phyloP scores from a whole-genome alignment of 169 alveolate genomes.

The Eimeria sp. region DNA sequence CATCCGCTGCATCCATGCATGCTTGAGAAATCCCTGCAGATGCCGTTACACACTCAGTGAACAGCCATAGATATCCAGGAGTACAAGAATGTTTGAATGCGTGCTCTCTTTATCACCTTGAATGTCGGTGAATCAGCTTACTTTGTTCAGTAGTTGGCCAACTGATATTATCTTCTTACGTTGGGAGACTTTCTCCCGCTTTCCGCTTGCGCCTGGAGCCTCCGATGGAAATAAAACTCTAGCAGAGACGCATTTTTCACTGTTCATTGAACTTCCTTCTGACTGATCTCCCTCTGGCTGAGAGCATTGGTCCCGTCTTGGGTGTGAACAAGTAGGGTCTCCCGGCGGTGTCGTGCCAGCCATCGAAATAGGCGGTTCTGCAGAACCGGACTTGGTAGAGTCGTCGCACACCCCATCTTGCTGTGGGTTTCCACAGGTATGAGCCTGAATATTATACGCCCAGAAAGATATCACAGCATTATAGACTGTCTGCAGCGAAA shows the following conservation, averaged over 20 bases:
- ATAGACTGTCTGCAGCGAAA: neutral
- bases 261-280: neutral
- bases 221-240: slow-evolving; percentile 58
- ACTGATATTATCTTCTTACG: slow-evolving; percentile 57
- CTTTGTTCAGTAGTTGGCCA: slow-evolving; percentile 68
- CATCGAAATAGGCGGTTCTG: slow-evolving; percentile 25
- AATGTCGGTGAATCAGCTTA: neutral
- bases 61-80: neutral
- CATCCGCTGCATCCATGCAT: slow-evolving; percentile 79
- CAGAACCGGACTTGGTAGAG: neutral
- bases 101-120: neutral
- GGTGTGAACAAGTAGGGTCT: neutral
- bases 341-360: neutral
- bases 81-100: neutral
- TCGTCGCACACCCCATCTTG: slow-evolving; percentile 45
- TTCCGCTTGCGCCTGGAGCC: slow-evolving; percentile 46
- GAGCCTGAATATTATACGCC: neutral
- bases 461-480: neutral
- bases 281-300: neutral
- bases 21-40: slow-evolving; percentile 79
- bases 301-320: neutral
- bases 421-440: neutral
- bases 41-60: neutral
- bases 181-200: slow-evolving; percentile 70
- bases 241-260: slow-evolving; percentile 63